Base-by-base conservation (phyloP, 192 early-diverging fungal genomes). In the Globomyces pollinis-pini region DNA sequence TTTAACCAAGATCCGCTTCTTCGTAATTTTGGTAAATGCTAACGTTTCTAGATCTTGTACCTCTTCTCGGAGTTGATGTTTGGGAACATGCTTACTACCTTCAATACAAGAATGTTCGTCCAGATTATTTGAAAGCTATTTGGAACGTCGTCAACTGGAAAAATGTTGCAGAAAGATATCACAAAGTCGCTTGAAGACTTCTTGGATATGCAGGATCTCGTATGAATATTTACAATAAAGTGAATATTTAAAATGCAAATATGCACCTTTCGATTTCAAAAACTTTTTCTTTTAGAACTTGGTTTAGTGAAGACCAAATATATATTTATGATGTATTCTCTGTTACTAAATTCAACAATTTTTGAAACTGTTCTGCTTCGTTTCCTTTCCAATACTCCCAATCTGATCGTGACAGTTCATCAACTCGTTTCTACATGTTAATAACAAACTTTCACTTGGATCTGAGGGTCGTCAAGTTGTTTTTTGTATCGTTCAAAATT, bases 141-240 rank as follows among this genome's bases (percentile, higher is more conserved):
- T 98, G 91, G 91, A 84, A 86, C 23, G 89, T 98, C 0, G 74
- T 98, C 66, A 98, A 98, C 89, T 98, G 94, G 94, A 90, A 94
- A 82, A 88, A 89, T 57, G 94, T 97, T 33, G 79, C 83, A 44
- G 84, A 84, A 58, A 84, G 94, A 58, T 91, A 86, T 68, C 84
- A 84, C 59, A 85, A 84, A 49, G 88, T 74, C 28, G 28, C 23
- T 16, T n/a, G n/a, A n/a, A n/a, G n/a, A n/a, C n/a, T n/a, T n/a
- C n/a, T n/a, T n/a, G n/a, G n/a, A n/a, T n/a, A n/a, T n/a, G n/a
- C n/a, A n/a, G n/a, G n/a, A n/a, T n/a, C n/a, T n/a, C n/a, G n/a
- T n/a, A n/a, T n/a, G n/a, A n/a, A n/a, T n/a, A n/a, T n/a, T n/a
- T n/a, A n/a, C n/a, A n/a, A n/a, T n/a, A n/a, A n/a, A n/a, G n/a